A percentile compares a stretch with the other conserved stretches of the same genome.
Conservation (phyloP, 2,329 filamentous ascomycete species). For the Diaporthe australafricana region DNA sequence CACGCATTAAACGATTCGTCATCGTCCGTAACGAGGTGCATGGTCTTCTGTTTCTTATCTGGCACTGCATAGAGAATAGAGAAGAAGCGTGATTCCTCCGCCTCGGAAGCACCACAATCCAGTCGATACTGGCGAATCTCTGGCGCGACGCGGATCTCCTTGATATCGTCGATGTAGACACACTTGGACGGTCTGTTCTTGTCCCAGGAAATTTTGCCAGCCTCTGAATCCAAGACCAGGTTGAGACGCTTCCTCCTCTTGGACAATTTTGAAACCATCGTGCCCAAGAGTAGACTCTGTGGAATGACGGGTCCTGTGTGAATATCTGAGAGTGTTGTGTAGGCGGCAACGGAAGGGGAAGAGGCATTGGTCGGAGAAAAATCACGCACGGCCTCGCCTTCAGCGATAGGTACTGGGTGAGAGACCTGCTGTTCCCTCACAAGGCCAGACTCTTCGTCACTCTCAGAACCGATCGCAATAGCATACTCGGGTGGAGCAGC, state of each 20-base stretch:
- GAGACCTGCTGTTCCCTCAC: slow-evolving; percentile 61
- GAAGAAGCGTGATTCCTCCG: slow-evolving; percentile 81
- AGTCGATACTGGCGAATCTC: slow-evolving; percentile 91
- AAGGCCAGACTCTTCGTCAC: slow-evolving; percentile 62
- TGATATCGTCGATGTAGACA: slow-evolving; percentile 95
- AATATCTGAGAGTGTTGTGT: slow-evolving; percentile 48
- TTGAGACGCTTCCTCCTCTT: slow-evolving; percentile 81
- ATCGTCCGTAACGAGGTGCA: slow-evolving; percentile 87
- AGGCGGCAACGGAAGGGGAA: slow-evolving; percentile 58
- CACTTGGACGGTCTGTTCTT: slow-evolving; percentile 81
- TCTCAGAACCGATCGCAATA: slow-evolving; percentile 64
- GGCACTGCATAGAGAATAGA: slow-evolving; percentile 88
- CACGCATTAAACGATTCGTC: slow-evolving; percentile 79
- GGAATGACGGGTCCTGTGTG: slow-evolving; percentile 80
- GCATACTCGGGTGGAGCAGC: slow-evolving; percentile 67
- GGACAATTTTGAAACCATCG: slow-evolving; percentile 83
- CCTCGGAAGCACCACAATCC: slow-evolving; percentile 78
- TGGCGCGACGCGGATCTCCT: slow-evolving; percentile 84
- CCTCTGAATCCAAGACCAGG: slow-evolving; percentile 81
- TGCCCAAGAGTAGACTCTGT: slow-evolving; percentile 81
- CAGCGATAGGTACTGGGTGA: slow-evolving; percentile 54
- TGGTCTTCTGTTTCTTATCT: slow-evolving; percentile 84
- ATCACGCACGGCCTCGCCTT: slow-evolving; percentile 58
- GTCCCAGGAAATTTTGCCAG: slow-evolving; percentile 91
- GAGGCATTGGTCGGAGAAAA: slow-evolving; percentile 59